Evolutionary conservation across 2,329 filamentous ascomycete genomes (phyloP), one percentile per base, ranked within the genome.

Genomic region (Arthrocladium fulminans): DNA sequence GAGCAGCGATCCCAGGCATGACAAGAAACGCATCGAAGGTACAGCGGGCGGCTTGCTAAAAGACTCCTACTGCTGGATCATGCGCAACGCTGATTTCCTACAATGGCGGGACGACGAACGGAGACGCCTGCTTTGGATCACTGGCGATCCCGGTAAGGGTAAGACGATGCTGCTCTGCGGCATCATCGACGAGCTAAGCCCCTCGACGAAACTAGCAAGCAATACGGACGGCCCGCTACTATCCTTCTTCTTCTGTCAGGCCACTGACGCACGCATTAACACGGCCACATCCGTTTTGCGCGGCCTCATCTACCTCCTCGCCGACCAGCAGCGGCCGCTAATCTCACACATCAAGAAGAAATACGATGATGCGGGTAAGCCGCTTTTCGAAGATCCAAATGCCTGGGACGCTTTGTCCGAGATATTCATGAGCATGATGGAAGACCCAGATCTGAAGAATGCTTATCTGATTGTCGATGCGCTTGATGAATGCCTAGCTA

Each of bases 281-380:
- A 61, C 46, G 41, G 64, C 65, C 1, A 61, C 60, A 0, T 56
- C 59, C 1, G 60, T 67, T 0, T 43, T 69, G 9, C 56, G 62
- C 1, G 69, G 73, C 0, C 59, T 77, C 0, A 60, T 75, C 0
- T 72, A 64, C 34, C 27, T 67, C 9, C 59, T 77, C 0, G 44
- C 68, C 1, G 35, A 48, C 0, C 57, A 69, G 48, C 54, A 68
- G 1, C 58, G 58, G 19, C 53, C 50, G 1, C 60, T 73, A 0
- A 47, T 66, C 1, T 55, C 54, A 1, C 57, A 73, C 51, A 3
- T 73, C 0, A 54, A 51, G 15, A 55, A 59, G 12, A 57, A 60
- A 32, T 68, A 71, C 34, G 58, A 69, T 3, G 5, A 50, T 2
- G 56, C 52, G 0, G 68, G 68, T 1, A 59, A 59, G 45, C 9